Evolutionary conservation across 1,139 yeast species (phyloP).

Genomic region (Zygosaccharomyces pseudobailii): DNA sequence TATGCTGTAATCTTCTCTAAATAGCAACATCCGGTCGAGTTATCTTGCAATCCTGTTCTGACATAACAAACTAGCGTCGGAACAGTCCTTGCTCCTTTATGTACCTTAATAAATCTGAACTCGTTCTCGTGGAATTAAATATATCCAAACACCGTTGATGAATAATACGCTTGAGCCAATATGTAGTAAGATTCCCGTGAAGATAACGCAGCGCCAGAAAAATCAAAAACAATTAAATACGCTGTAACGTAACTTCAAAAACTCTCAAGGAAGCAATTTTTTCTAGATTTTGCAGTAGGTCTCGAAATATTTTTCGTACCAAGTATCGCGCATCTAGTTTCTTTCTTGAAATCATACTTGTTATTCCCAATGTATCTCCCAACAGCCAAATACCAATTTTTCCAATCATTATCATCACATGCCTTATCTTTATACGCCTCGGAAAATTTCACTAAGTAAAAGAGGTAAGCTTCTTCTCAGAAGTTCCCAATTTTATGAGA

Average conservation of each 20-base stretch:
- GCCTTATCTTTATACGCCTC: slow-evolving; percentile 49
- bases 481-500: slow-evolving; percentile 43
- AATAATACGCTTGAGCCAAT: too few species aligned
- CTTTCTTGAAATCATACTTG: slow-evolving; percentile 58
- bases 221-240: not conserved
- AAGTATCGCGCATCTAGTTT: slow-evolving; percentile 66
- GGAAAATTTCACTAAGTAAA: slow-evolving; percentile 55
- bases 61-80: not conserved
- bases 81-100: not conserved
- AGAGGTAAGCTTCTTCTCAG: slow-evolving; percentile 13
- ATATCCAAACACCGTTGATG: too few species aligned
- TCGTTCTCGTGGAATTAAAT: too few species aligned
- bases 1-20: not conserved
- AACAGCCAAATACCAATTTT: slow-evolving; percentile 51
- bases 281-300: slow-evolving; percentile 51
- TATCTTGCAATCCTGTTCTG: not conserved
- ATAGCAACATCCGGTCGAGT: not conserved
- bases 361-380: slow-evolving; percentile 74
- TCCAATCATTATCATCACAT: slow-evolving; percentile 58
- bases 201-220: not conserved
- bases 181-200: too few species aligned
- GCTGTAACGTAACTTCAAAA: not conserved
- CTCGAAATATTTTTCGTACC: slow-evolving; percentile 55
- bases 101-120: not conserved
- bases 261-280: slow-evolving; percentile 43